These are phyloP conservation scores for Diutina catenulata DNA, from an alignment of 1,139 yeast genomes.

Conservation along the genomic window DNA sequence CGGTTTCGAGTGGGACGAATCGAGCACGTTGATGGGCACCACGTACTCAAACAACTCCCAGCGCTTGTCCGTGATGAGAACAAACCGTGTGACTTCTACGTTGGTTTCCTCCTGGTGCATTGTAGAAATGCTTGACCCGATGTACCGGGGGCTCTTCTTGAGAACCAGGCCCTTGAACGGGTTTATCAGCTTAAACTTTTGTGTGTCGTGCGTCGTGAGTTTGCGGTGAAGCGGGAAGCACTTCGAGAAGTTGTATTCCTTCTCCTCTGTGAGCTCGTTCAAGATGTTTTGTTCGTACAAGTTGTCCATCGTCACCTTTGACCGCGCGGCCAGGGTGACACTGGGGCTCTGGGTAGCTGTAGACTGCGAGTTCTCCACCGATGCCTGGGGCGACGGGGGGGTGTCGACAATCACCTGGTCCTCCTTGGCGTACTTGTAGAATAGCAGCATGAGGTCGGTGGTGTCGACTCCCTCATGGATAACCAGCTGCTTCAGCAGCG, in stretches of 20 bases:
- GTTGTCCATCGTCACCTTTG: conserved; percentile 5
- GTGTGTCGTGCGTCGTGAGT: conserved; percentile 47
- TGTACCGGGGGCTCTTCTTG: conserved; percentile 32
- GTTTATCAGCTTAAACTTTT: conserved; percentile 22
- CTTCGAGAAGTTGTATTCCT: conserved; percentile 58
- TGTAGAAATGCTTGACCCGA: conserved; percentile 53
- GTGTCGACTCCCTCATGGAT: conserved; percentile 12
- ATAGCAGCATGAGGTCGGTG: conserved; percentile 25
- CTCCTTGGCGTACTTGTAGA: conserved; percentile 32
- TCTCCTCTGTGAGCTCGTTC: conserved; percentile 24
- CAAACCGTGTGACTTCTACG: conserved; percentile 49
- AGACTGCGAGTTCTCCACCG: neutral
- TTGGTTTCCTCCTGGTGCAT: conserved; percentile 18
- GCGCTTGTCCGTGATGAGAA: conserved; percentile 48
- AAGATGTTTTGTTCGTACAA: conserved; percentile 2
- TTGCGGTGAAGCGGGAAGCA: conserved; percentile 79
- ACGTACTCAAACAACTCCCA: conserved; percentile 62
- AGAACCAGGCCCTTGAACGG: too few relatives aligned
- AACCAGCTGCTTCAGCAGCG: conserved; percentile 5
- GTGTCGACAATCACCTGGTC: neutral
- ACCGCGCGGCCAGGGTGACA: conserved; percentile 7
- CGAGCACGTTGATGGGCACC: conserved; percentile 1
- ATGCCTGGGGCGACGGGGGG: neutral
- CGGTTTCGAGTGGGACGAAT: conserved; percentile 35
- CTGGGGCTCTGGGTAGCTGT: conserved; percentile 6